These are phyloP conservation scores for Inga laurina DNA, from an alignment of 306 rosid species.

Conservation along the genomic window DNA sequence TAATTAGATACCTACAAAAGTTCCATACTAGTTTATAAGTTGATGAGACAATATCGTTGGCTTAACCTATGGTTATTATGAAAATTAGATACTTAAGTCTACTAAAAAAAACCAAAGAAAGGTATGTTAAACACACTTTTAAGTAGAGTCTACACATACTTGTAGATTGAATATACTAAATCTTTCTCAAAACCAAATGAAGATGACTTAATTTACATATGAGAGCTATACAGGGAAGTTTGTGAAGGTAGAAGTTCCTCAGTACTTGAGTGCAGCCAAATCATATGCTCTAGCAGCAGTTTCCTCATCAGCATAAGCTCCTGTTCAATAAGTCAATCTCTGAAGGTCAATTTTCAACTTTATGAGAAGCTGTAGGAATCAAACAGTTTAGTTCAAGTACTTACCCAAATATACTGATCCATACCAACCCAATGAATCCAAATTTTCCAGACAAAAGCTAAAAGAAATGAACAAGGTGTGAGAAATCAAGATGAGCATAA, in stretches of 20 bases:
- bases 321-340: conserved; percentile 37
- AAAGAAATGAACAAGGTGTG: conserved; percentile 27
- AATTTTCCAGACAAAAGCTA: conserved; percentile 17
- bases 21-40: neutral
- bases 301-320: conserved; percentile 95
- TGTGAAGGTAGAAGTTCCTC: conserved; percentile 85
- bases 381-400: conserved; percentile 11
- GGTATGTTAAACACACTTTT: neutral
- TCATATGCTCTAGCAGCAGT: conserved; percentile 96
- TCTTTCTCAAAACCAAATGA: neutral
- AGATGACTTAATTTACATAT: neutral
- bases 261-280: conserved; percentile 86
- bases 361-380: neutral
- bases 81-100: neutral
- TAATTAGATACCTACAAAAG: conserved; percentile 62
- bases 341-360: conserved; percentile 3
- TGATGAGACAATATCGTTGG: neutral
- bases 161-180: neutral
- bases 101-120: neutral
- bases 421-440: conserved; percentile 32
- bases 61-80: neutral
- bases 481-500: conserved; percentile 12
- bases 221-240: conserved; percentile 61
- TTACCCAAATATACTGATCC: conserved; percentile 82
- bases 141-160: neutral